Evolutionary conservation across 371 early-diverging fungal species (phyloP).

Genomic region (Zychaea mexicana): DNA sequence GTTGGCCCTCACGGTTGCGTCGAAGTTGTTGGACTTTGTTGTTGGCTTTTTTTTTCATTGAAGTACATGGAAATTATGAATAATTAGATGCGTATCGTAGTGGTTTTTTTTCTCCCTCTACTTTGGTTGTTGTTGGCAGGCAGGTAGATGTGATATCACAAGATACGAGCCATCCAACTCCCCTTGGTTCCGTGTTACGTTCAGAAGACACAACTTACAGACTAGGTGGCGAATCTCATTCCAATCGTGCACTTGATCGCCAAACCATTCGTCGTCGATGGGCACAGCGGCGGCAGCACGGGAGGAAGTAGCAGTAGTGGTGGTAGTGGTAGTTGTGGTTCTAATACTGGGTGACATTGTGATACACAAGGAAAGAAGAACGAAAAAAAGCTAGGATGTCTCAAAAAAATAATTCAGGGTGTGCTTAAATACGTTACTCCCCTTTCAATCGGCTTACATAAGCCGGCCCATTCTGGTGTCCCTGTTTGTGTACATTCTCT

Average conservation of each 20-base stretch:
- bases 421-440: too few relatives aligned
- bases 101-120: too few relatives aligned
- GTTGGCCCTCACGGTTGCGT: slow-evolving; percentile 29
- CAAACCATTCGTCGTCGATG: slow-evolving; percentile 17
- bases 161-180: too few relatives aligned
- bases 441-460: too few relatives aligned
- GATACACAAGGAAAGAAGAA: background rate
- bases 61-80: too few relatives aligned
- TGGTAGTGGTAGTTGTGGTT: background rate
- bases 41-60: slow-evolving; percentile 28
- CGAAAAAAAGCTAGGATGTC: background rate
- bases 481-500: too few relatives aligned
- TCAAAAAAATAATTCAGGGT: too few relatives aligned
- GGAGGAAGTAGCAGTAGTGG: background rate
- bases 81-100: too few relatives aligned
- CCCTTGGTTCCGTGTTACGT: background rate
- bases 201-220: slow-evolving; percentile 17
- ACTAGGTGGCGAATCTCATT: slow-evolving; percentile 38
- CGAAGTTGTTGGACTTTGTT: slow-evolving; percentile 34
- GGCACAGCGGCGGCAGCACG: too few relatives aligned
- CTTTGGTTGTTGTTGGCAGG: too few relatives aligned
- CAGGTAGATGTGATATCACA: too few relatives aligned
- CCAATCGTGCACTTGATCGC: slow-evolving; percentile 40
- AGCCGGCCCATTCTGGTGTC: too few relatives aligned
- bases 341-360: slow-evolving; percentile 11